Evolutionary conservation across 2,329 filamentous ascomycete genomes (phyloP).

Genomic region (Alternaria ethzedia): DNA sequence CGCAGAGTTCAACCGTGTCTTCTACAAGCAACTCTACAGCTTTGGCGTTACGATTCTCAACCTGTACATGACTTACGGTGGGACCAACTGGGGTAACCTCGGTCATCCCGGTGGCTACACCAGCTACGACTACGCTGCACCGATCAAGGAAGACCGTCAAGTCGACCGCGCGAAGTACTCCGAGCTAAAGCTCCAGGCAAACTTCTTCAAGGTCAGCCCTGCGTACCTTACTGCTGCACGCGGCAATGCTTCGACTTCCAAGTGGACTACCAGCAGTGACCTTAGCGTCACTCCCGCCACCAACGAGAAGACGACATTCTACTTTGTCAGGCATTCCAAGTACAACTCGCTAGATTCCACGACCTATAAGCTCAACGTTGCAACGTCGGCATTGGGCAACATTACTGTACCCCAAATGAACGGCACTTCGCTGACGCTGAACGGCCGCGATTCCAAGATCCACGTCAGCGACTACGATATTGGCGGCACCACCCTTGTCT

Average conservation of each 20-base stretch:
- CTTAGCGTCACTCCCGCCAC: slow-evolving; percentile 68
- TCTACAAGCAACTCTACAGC: slow-evolving; percentile 77
- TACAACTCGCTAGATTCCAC: slow-evolving; percentile 66
- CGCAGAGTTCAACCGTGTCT: slow-evolving; percentile 77
- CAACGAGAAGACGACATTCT: slow-evolving; percentile 66
- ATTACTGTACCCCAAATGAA: slow-evolving; percentile 66
- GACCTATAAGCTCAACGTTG: slow-evolving; percentile 68
- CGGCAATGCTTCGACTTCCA: slow-evolving; percentile 36
- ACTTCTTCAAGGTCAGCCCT: slow-evolving; percentile 76
- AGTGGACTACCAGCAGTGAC: slow-evolving; percentile 50
- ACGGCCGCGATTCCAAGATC: slow-evolving; percentile 70
- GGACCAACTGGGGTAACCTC: slow-evolving; percentile 79
- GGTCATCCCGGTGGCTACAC: slow-evolving; percentile 66
- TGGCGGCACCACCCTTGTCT: slow-evolving; percentile 65
- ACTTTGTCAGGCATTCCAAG: slow-evolving; percentile 68
- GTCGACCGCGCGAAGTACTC: slow-evolving; percentile 78
- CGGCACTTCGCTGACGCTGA: slow-evolving; percentile 60
- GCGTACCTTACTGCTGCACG: slow-evolving; percentile 65
- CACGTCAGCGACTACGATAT: slow-evolving; percentile 72
- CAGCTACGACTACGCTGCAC: slow-evolving; percentile 66
- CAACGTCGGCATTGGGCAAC: slow-evolving; percentile 62
- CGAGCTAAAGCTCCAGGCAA: slow-evolving; percentile 76
- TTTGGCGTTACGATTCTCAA: slow-evolving; percentile 72
- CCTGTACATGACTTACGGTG: slow-evolving; percentile 79
- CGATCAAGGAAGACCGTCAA: slow-evolving; percentile 72